Percentiles rank a stretch among this genome's conserved stretches.
Evolutionary conservation across 78 protist species (phyloP).

Genomic region (Tieghemostelium lacteum): DNA sequence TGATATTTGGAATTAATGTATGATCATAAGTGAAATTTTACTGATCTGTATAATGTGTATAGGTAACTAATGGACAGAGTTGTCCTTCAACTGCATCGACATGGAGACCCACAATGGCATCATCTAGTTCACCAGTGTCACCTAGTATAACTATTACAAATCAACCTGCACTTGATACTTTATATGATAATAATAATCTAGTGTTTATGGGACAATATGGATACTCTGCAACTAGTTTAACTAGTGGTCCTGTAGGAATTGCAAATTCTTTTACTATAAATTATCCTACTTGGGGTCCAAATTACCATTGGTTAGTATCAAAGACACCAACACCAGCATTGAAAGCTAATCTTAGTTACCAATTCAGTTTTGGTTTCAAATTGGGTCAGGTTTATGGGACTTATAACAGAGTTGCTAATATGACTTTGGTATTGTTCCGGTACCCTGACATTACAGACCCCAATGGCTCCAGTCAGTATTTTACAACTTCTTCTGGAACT

Average conservation of each 20-base stretch:
- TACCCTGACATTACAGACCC: conserved; percentile 37
- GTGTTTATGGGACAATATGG: conserved; percentile 29
- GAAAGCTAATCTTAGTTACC: conserved; percentile 20
- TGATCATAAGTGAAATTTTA: too few relatives aligned
- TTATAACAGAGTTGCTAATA: conserved; percentile 6
- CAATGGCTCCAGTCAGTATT: not conserved
- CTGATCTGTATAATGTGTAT: too few relatives aligned
- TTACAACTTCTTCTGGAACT: not conserved
- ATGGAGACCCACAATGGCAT: conserved; percentile 30
- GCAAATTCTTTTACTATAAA: conserved; percentile 10
- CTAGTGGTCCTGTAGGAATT: conserved; percentile 4
- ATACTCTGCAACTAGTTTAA: not conserved
- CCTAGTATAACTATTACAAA: conserved; percentile 8
- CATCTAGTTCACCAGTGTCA: not conserved
- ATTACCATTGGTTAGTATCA: not conserved
- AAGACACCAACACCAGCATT: conserved; percentile 26
- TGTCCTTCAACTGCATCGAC: not conserved
- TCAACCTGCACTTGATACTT: not conserved
- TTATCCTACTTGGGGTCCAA: conserved; percentile 9
- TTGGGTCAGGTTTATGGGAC: conserved; percentile 13
- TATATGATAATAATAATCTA: conserved; percentile 10
- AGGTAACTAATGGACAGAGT: too few relatives aligned
- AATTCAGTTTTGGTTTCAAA: conserved; percentile 16
- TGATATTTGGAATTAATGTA: too few relatives aligned
- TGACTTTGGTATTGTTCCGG: too few relatives aligned